These are phyloP conservation scores for Gymnopilus junonius DNA, from an alignment of 768 basidiomycete species.

Conservation along the genomic window DNA sequence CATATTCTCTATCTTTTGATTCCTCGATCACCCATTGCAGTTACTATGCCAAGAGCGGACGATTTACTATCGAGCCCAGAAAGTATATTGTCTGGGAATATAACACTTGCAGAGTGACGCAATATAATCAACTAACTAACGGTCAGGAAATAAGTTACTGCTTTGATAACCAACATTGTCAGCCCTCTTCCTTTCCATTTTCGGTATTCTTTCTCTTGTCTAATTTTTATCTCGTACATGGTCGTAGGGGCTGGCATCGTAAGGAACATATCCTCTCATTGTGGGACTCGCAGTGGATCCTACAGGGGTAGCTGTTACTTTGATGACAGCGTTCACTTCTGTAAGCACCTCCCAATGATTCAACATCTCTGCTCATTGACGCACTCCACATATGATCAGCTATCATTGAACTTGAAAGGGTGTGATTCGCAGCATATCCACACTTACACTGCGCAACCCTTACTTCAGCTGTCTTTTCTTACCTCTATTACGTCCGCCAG, in stretches of 20 bases:
- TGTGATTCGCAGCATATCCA: background rate
- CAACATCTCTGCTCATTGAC: background rate
- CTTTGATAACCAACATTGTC: constrained; percentile 19
- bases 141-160: constrained; percentile 19
- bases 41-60: constrained; percentile 9
- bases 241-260: constrained; percentile 22
- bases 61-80: constrained; percentile 14
- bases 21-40: background rate
- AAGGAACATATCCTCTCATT: constrained; percentile 9
- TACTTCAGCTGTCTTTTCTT: background rate
- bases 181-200: no score
- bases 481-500: background rate
- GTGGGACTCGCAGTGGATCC: constrained; percentile 2
- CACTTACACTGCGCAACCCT: background rate
- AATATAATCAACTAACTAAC: constrained; percentile 15
- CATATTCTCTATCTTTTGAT: background rate
- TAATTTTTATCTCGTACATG: background rate
- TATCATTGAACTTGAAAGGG: constrained; percentile 12
- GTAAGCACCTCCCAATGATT: background rate
- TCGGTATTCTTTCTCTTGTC: background rate
- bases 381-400: background rate
- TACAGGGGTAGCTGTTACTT: constrained; percentile 19
- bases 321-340: constrained; percentile 18
- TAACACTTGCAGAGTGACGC: constrained; percentile 16
- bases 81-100: constrained; percentile 20